Base-by-base conservation (phyloP, 2,329 filamentous ascomycete genomes). In the Amauroascus niger region DNA sequence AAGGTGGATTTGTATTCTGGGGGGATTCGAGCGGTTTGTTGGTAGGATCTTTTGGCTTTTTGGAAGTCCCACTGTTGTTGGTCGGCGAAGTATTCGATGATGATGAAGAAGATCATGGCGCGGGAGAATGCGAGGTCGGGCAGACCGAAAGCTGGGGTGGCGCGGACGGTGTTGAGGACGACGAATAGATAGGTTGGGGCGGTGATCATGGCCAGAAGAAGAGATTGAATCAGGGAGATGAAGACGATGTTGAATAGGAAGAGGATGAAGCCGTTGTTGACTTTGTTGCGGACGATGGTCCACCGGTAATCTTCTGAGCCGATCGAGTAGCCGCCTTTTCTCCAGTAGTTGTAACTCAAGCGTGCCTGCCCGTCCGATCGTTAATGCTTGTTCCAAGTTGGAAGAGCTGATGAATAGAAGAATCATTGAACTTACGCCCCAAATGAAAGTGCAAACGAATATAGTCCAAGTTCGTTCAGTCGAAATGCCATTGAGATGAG, bases 221-320 rank as follows among this genome's bases (percentile, higher is more conserved):
- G 67, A 67, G 88, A 86, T 71, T 98, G 93, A 18, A 79, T 76
- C 53, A 89, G 79, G 1, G 87, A 86, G 63, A 97, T 96, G 75
- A 97, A 97, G n/a, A 80, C 72, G 54, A 91, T 73, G 69, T 97
- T 95, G 69, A 98, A 82, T 43, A 95, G 58, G 67, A 90, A 88
- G 75, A 95, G 95, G 22, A 82, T 66, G 37, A 89, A 86, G 71
- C 88, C 89, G 41, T 81, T 74, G 49, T 77, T 74, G 20, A 90
- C 76, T 35, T 81, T 74, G 26, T 78, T 74, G 65, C 83, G 83
- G 50, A 97, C 74, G 53, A 90, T 82, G 54, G 78, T 76, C 91
- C 93, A 98, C 71, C 93, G 81, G 69, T 98, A 98, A 69, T 98
- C 93, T 70, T 98, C 91, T 14, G 86, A 90, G 35, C 93, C 91